Evolutionary conservation across 257 asterid genomes (phyloP), one percentile per base, ranked within the genome.

Genomic region (Fraxinus americana): DNA sequence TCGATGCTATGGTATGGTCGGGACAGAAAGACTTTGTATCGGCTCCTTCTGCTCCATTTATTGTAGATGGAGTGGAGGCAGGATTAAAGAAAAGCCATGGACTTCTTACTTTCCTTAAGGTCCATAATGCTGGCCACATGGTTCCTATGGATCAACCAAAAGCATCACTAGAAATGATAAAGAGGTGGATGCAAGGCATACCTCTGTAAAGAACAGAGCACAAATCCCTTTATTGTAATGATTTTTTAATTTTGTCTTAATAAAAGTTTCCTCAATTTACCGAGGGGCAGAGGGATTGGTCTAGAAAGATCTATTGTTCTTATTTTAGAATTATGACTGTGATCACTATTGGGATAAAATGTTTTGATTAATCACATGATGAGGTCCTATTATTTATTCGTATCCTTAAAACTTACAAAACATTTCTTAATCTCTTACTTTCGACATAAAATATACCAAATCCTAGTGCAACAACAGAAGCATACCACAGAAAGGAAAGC

Each of bases 101-200:
- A 57, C 85, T 86, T 30, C 85, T 91, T 21, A 89, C 85, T 25
- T 93, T 91, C 86, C 82, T 93, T 21, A 89, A 83, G 82, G 96
- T 93, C 45, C 71, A 81, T 38, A 81, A 89, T 80, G 92, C 98
- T 4, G 98, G 98, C 14, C 97, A 91, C 63, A 7, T 89, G 90
- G 96, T 91, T 77, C 98, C 98, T 1, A 91, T 93, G 98, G 98
- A 93, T 80, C 98, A 93, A 77, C 96, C 97, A 0, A 86, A 84
- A 82, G 89, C 87, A 5, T 77, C 96, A 30, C 80, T 89, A 2
- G 90, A 88, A 77, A 91, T 91, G 96, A 88, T 93, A 1, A 87
- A 70, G 65, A 83, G 89, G 73, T 93, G 97, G 97, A 86, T 81
- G 61, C 87, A 84, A 52, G 88, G 86, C 36, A 77, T 59, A 39